Percentiles rank a stretch among this genome's conserved stretches.
Conservation (phyloP, 75 land plant genomes). For the Pseudotsuga menziesii region DNA sequence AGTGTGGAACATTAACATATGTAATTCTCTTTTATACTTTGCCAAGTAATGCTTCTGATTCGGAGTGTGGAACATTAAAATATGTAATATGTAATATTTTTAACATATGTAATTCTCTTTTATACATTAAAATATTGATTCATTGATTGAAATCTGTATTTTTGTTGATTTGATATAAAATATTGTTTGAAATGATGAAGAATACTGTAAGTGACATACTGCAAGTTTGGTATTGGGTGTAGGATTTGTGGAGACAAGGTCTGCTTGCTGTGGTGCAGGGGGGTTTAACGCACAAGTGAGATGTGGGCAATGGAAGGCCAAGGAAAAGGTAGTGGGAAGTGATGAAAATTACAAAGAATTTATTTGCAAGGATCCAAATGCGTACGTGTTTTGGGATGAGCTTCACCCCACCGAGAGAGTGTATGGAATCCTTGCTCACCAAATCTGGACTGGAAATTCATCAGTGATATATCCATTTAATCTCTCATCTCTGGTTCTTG, state of each 20-base stretch:
- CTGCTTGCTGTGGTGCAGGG: neutral
- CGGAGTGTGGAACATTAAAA: too few species aligned
- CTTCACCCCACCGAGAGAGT: neutral
- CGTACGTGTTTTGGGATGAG: neutral
- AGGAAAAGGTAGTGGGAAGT: neutral
- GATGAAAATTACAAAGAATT: too few species aligned
- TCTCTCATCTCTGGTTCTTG: neutral
- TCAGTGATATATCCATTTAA: neutral
- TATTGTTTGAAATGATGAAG: neutral
- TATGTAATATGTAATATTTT: too few species aligned
- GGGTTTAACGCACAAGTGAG: neutral
- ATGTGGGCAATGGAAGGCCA: neutral
- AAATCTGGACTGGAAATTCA: constrained; percentile 1
- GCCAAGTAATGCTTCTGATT: neutral
- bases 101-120: too few species aligned
- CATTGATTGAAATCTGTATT: neutral
- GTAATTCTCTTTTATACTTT: too few species aligned
- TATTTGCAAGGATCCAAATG: neutral
- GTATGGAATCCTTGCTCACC: neutral
- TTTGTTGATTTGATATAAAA: neutral
- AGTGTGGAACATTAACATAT: too few species aligned
- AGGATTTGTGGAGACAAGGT: neutral
- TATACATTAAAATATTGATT: too few species aligned
- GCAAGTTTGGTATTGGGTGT: neutral
- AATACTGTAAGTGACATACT: neutral